Evolutionary conservation across 768 basidiomycete genomes (phyloP).

Genomic region (Russula olivacea): DNA sequence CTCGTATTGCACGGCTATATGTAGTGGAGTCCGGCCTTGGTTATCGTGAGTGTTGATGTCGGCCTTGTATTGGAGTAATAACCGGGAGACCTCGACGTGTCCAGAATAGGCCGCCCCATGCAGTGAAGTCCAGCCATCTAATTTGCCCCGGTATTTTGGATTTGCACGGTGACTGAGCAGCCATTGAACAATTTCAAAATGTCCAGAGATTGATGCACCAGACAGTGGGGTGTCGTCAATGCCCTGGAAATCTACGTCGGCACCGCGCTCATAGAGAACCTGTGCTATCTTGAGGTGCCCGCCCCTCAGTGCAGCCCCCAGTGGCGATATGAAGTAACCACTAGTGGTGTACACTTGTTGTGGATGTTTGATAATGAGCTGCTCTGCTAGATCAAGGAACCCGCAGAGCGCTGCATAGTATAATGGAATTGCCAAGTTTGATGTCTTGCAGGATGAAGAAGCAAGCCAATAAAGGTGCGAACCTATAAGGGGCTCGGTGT

Average conservation of each 20-base stretch:
- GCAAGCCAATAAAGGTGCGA: neutral
- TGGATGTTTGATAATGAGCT: neutral
- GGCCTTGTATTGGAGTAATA: neutral
- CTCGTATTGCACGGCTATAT: neutral
- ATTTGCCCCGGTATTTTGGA: neutral
- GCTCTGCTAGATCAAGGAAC: neutral
- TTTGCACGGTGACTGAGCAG: neutral
- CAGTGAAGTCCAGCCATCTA: neutral
- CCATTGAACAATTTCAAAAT: neutral
- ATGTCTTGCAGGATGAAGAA: neutral
- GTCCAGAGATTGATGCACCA: neutral
- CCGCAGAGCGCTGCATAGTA: neutral
- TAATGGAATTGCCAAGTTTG: neutral
- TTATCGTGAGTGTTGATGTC: neutral
- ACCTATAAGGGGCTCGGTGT: rapidly evolving
- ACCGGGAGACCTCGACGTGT: neutral
- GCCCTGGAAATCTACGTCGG: neutral
- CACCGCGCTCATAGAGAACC: neutral
- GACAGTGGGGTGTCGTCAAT: neutral
- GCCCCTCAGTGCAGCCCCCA: neutral
- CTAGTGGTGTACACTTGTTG: neutral
- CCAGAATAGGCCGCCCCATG: neutral
- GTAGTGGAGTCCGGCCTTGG: neutral
- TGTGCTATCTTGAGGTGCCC: neutral
- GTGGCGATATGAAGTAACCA: neutral